Conservation (phyloP, 345 rosid genomes). For the Lepidium sativum region DNA sequence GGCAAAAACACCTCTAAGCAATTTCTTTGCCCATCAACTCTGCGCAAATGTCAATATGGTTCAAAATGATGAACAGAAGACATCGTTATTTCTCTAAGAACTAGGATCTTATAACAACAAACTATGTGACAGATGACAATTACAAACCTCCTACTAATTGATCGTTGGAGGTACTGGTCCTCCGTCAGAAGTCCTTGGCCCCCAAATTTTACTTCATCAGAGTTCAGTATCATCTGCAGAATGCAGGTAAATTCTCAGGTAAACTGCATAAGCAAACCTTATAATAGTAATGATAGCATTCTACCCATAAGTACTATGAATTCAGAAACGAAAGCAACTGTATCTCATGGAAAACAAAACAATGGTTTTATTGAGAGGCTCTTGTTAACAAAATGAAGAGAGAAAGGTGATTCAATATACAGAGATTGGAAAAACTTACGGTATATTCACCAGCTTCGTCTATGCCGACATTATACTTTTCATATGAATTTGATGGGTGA, state of each 20-base stretch:
- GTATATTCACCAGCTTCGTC: conserved; percentile 98
- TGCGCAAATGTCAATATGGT: conserved; percentile 24
- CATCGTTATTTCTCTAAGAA: not conserved
- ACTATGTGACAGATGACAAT: conserved; percentile 12
- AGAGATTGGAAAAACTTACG: conserved; percentile 31
- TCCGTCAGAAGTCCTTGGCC: conserved; percentile 54
- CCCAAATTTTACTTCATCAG: conserved; percentile 76
- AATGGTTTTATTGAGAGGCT: not conserved
- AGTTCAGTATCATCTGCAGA: conserved; percentile 59
- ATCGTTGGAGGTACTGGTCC: conserved; percentile 61
- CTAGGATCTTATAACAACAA: not conserved
- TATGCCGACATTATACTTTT: conserved; percentile 53
- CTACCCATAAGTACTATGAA: not conserved
- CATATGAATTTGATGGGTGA: conserved; percentile 65
- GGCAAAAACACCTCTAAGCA: conserved; percentile 80
- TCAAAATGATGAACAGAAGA: not conserved
- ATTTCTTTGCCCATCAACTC: conserved; percentile 66
- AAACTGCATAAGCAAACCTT: not conserved
- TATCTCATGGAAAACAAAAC: not conserved
- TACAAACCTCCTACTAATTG: conserved; percentile 54
- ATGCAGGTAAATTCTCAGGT: not conserved
- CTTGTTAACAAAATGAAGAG: not conserved
- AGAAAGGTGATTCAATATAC: conserved; percentile 12
- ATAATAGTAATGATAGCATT: not conserved
- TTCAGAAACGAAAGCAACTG: not conserved